A percentile compares a stretch with the other conserved stretches of the same genome.
These are phyloP conservation scores for Dictyostelium intermedium DNA, from an alignment of 78 protist species.

Conservation along the genomic window DNA sequence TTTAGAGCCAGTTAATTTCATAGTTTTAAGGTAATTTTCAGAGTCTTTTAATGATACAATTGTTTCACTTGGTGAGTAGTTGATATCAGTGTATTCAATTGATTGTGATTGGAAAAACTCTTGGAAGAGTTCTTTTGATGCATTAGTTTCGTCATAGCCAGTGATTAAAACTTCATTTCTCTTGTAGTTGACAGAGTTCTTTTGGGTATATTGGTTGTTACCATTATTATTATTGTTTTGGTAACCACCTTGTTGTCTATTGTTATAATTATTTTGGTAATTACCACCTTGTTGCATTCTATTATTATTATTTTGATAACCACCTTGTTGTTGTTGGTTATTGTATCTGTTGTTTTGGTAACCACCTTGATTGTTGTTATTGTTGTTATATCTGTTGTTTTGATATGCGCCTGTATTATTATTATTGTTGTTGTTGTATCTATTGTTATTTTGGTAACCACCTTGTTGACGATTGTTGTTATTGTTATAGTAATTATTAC, in stretches of 20 bases:
- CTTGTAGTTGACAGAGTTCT: background rate
- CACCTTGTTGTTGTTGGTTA: slow-evolving; percentile 1
- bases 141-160: slow-evolving; percentile 4
- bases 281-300: slow-evolving; percentile 21
- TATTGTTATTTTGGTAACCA: slow-evolving; percentile 27
- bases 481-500: slow-evolving; percentile 17
- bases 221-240: background rate
- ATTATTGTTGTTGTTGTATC: background rate
- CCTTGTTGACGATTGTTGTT: slow-evolving; percentile 1
- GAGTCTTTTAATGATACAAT: slow-evolving; percentile 19
- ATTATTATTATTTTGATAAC: background rate
- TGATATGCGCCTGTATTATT: slow-evolving; percentile 21
- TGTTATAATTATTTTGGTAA: background rate
- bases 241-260: slow-evolving; percentile 21
- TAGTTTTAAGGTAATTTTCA: background rate
- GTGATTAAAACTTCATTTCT: slow-evolving; percentile 28
- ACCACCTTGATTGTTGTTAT: slow-evolving; percentile 33
- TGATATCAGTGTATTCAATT: background rate
- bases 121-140: background rate
- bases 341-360: background rate
- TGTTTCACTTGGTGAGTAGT: background rate
- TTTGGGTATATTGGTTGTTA: background rate
- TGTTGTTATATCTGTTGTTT: slow-evolving; percentile 25
- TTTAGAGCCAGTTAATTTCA: background rate
- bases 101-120: background rate